Evolutionary conservation across 129 eudicot genomes (phyloP), one percentile per base, ranked within the genome.

Genomic region (Mikania micrantha): DNA sequence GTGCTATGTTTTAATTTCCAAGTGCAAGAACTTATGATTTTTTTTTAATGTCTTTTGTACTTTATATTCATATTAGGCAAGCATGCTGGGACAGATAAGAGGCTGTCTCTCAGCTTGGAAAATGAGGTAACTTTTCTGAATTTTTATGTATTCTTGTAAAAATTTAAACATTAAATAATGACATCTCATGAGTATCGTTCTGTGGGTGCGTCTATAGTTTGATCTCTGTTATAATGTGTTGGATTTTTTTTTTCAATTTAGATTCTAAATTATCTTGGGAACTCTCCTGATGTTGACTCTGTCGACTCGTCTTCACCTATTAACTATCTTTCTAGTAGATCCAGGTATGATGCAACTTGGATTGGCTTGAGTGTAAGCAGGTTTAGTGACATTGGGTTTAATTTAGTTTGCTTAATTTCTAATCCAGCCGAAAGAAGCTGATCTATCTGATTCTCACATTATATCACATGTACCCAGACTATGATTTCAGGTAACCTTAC

Each of bases 381-480:
- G 49, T 52, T 20, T 50, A 21, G 53, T 62, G 61, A 44, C 15
- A 73, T 83, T 17, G 52, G 28, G 62, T 66, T 66, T 66, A 28
- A 76, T 47, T 25, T 45, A 35, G 48, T 69, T 69, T 65, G 27
- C 24, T 28, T 64, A 9, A 39, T 75, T 47, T 44, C 22, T 68
- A 21, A 69, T 80, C 64, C 95, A 92, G 98, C 87, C 96, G 98
- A 47, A 88, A 83, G 89, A 92, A 84, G 78, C 73, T 88, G 91
- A 84, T 86, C 64, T 92, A 88, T 80, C 85, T 92, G 73, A 82
- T 92, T 72, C 95, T 92, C 25, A 85, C 95, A 9, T 85, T 92
- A 72, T 74, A 72, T 74, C 96, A 92, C 85, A 88, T 92, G 89
- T 92, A 88, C 80, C 98, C 98, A 1, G 98, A 92, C 75, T 86